These are phyloP conservation scores for Penicillium sclerotigenum DNA, from an alignment of 2,329 filamentous ascomycete species.

Conservation along the genomic window DNA sequence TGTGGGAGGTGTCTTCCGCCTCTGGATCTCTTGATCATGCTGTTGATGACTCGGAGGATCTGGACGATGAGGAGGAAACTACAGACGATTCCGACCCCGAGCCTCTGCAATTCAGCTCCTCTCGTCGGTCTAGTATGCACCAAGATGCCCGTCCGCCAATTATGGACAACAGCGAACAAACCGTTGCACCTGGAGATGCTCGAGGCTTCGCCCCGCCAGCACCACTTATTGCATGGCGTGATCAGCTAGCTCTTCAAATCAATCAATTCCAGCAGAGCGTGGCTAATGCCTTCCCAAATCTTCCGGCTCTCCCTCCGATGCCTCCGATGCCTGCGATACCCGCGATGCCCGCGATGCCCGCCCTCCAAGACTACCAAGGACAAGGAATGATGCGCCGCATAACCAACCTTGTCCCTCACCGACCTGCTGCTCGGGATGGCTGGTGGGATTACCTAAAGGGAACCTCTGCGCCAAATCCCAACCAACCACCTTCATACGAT, in stretches of 20 bases:
- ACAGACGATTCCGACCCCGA: constrained; percentile 22
- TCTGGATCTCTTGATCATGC: constrained; percentile 47
- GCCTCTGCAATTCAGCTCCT: constrained; percentile 28
- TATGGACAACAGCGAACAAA: constrained; percentile 25
- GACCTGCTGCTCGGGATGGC: constrained; percentile 52
- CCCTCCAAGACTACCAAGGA: constrained; percentile 69
- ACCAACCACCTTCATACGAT: constrained; percentile 70
- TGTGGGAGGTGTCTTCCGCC: constrained; percentile 59
- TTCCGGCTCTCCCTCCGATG: constrained; percentile 58
- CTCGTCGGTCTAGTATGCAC: constrained; percentile 38
- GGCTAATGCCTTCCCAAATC: constrained; percentile 63
- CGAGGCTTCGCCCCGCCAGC: constrained; percentile 53
- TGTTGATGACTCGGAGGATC: constrained; percentile 40
- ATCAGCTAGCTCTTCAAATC: constrained; percentile 69
- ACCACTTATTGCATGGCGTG: constrained; percentile 67
- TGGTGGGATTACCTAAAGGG: constrained; percentile 68
- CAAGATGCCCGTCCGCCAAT: constrained; percentile 31
- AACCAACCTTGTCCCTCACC: constrained; percentile 68
- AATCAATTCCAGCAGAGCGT: constrained; percentile 73
- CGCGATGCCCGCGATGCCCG: constrained; percentile 58
- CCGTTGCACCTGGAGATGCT: constrained; percentile 25
- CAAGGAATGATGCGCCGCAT: constrained; percentile 70
- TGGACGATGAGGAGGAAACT: constrained; percentile 26
- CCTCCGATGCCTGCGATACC: constrained; percentile 52
- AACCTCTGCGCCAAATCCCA: constrained; percentile 45